A percentile compares a stretch with the other conserved stretches of the same genome.
Evolutionary conservation across 352 stramenopile genomes (phyloP).

Genomic region (Phytophthora sp.): DNA sequence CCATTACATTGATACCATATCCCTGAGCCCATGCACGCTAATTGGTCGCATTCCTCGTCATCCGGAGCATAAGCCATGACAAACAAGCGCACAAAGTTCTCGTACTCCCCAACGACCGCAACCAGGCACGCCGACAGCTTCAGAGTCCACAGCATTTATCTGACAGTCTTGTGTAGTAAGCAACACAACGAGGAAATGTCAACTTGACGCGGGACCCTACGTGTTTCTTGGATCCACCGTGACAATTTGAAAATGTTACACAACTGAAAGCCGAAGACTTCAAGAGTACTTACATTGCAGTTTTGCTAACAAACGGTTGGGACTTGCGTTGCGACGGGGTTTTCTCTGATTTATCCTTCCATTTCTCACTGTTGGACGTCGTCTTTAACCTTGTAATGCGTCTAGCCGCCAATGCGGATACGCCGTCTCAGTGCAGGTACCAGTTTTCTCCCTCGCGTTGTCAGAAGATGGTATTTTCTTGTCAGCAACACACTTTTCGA

Average conservation of each 20-base stretch:
- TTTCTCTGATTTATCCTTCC: slow-evolving; percentile 11
- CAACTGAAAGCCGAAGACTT: too few species aligned
- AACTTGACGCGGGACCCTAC: background rate
- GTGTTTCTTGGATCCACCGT: background rate
- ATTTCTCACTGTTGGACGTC: too few species aligned
- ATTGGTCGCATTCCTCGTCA: slow-evolving; percentile 3
- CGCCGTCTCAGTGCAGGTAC: background rate
- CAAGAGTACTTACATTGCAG: too few species aligned
- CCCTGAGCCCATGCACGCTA: background rate
- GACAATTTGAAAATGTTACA: slow-evolving; percentile 1
- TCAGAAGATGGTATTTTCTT: slow-evolving; percentile 12
- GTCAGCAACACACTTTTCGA: slow-evolving; percentile 41
- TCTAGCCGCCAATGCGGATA: slow-evolving; percentile 30
- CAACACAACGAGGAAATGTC: background rate
- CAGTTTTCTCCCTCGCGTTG: background rate
- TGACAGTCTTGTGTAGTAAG: background rate
- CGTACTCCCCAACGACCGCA: slow-evolving; percentile 17
- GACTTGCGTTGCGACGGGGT: slow-evolving; percentile 22
- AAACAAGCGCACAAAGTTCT: slow-evolving; percentile 26
- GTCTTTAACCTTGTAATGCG: slow-evolving; percentile 30
- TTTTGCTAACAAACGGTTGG: background rate
- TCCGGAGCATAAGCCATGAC: slow-evolving; percentile 18
- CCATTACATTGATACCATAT: background rate
- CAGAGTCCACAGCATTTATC: slow-evolving; percentile 21
- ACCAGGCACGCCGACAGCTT: slow-evolving; percentile 12